These are phyloP conservation scores for Chlorella sp. DNA, from an alignment of 139 green algal species.

Conservation along the genomic window DNA sequence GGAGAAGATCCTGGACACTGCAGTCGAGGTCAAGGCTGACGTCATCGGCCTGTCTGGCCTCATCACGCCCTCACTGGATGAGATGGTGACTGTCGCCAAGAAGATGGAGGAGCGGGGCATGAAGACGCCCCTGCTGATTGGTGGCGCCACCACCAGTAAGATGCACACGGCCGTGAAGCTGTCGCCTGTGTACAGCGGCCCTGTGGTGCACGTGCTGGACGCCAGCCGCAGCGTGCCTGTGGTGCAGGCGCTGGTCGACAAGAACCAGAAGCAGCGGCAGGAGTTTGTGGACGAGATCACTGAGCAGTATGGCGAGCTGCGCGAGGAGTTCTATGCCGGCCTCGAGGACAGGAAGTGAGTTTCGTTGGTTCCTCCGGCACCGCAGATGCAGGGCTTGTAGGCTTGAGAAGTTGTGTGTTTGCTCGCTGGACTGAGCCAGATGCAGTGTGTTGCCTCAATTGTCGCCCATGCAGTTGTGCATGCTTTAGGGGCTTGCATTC, in stretches of 20 bases:
- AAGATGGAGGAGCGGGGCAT: conserved; percentile 89
- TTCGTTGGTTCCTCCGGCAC: background rate
- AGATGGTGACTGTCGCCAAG: conserved; percentile 97
- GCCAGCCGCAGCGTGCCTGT: conserved; percentile 90
- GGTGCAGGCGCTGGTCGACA: conserved; percentile 81
- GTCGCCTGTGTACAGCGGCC: conserved; percentile 75
- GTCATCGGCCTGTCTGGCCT: conserved; percentile 94
- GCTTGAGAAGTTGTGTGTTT: background rate
- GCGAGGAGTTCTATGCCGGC: conserved; percentile 94
- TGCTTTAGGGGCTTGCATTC: background rate
- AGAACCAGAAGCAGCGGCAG: conserved; percentile 42
- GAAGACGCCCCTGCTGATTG: conserved; percentile 89
- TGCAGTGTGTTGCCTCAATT: background rate
- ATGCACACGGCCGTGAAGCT: conserved; percentile 99
- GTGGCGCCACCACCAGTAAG: conserved; percentile 94
- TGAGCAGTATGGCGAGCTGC: conserved; percentile 92
- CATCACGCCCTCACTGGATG: conserved; percentile 96
- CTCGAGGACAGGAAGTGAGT: conserved; percentile 90
- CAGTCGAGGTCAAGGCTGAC: conserved; percentile 85
- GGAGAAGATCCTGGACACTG: conserved; percentile 91
- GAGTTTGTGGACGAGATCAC: conserved; percentile 76
- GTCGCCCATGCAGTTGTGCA: background rate
- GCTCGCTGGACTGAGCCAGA: too few relatives aligned
- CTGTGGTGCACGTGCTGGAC: conserved; percentile 93
- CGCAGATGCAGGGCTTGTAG: background rate